Evolutionary conservation across 306 rosid genomes (phyloP), one percentile per base, ranked within the genome.

Genomic region (Datisca glomerata): DNA sequence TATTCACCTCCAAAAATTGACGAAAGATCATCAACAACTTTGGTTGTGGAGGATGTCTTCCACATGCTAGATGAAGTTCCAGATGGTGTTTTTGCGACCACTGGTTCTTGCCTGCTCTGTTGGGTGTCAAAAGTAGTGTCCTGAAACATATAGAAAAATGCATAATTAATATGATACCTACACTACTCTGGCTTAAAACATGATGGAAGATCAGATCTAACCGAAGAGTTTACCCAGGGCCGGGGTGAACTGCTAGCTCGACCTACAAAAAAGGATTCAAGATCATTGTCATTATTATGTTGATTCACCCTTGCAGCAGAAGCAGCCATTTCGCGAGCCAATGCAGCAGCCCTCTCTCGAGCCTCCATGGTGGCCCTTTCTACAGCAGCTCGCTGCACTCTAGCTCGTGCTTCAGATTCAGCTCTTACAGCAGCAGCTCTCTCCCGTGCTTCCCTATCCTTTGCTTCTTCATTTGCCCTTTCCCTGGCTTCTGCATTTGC

Each of bases 1-100:
- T 1, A 28, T 12, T 12, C 60, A 85, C 96, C 78, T 59, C 84
- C 83, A 64, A 85, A 85, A 54, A 80, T 80, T 39, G 89, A 78
- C 39, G 89, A 49, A 57, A 85, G 96, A 56, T 85, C 96, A 11
- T 85, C 96, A 51, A 74, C 87, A 51, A 85, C 54, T 69, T 80
- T 85, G 50, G 75, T 51, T 24, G 80, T 41, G 4, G 96, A 85
- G 43, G 78, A 62, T 13, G 70, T 82, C 71, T 80, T 85, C 64
- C 66, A 74, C 61, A 69, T 69, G 71, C 53, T 69, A 17, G 87
- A 56, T 45, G 81, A 50, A 61, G 65, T 50, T 43, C 62, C 60
- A 2, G 67, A 45, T 21, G 93, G 56, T 59, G 71, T 64, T 67
- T 66, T 80, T 5, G 76, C 50, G 43, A n/a, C 60, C 62, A 74